Conservation (phyloP, 805 yeast genomes). For the Saccharomyces mikatae region DNA sequence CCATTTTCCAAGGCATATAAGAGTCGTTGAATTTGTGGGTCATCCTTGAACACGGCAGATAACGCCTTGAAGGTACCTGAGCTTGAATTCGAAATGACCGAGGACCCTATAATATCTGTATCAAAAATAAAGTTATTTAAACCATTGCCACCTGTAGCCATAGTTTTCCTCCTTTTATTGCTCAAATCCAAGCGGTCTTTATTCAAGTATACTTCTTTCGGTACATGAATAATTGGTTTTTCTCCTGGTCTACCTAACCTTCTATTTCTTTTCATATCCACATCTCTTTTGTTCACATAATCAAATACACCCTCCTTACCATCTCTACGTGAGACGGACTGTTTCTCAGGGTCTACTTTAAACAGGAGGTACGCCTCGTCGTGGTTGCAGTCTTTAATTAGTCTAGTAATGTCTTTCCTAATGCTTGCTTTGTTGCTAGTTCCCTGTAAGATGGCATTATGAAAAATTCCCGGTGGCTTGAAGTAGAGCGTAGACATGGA, state of each 20-base stretch:
- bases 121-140: constrained; percentile 19
- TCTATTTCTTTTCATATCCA: constrained; percentile 30
- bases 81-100: not conserved
- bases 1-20: constrained; percentile 37
- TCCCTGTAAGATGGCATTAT: constrained; percentile 41
- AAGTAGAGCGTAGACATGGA: constrained; percentile 40
- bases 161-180: constrained; percentile 12
- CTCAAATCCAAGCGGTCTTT: constrained; percentile 20
- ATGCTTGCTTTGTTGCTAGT: constrained; percentile 12
- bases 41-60: constrained; percentile 27
- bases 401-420: constrained; percentile 36
- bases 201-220: constrained; percentile 19
- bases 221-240: constrained; percentile 23
- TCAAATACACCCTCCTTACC: constrained; percentile 39
- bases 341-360: constrained; percentile 30
- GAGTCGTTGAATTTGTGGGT: constrained; percentile 29
- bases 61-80: constrained; percentile 27
- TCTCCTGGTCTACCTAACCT: constrained; percentile 26
- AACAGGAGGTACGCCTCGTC: constrained; percentile 44
- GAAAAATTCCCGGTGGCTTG: constrained; percentile 52
- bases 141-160: not conserved
- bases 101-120: constrained; percentile 5
- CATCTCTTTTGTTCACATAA: constrained; percentile 25
- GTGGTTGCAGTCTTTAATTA: constrained; percentile 52
- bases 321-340: constrained; percentile 42